Evolutionary conservation across 176 grass and related monocot genomes (phyloP).

Genomic region (Cymbopogon citratus): DNA sequence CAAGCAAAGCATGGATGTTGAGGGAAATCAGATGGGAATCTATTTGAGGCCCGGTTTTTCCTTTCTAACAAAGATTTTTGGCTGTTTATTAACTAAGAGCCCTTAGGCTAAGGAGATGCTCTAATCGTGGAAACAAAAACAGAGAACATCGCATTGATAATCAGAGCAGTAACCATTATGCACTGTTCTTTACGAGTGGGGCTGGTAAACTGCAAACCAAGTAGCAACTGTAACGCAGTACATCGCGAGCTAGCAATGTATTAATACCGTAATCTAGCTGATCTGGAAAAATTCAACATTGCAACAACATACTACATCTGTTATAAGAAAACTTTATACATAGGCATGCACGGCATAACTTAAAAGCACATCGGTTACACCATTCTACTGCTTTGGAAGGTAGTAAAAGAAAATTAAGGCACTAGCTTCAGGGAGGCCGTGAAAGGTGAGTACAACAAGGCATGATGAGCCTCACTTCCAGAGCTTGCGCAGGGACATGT

Average conservation of each 20-base stretch:
- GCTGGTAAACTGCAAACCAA: neutral
- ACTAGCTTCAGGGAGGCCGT: neutral
- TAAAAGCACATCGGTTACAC: neutral
- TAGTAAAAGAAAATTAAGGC: neutral
- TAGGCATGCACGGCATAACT: neutral
- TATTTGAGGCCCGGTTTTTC: too few species aligned
- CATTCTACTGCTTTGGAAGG: neutral
- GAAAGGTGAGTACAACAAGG: neutral
- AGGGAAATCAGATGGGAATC: too few species aligned
- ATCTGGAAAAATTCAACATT: neutral
- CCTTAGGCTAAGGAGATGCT: too few species aligned
- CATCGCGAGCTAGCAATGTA: neutral
- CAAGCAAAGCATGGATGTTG: too few species aligned
- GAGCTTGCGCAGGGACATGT: slow-evolving; percentile 90
- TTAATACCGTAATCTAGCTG: neutral
- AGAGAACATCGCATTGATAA: too few species aligned
- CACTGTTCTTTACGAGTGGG: neutral
- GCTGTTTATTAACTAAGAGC: too few species aligned
- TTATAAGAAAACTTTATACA: neutral
- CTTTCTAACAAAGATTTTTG: too few species aligned
- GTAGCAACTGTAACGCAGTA: neutral
- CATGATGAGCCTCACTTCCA: slow-evolving; percentile 52
- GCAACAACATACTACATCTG: neutral
- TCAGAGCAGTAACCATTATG: too few species aligned
- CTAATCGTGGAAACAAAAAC: too few species aligned